phyloP scores from a whole-genome alignment of 495 filamentous ascomycete genomes.

The Hypoxylon cercidicola region DNA sequence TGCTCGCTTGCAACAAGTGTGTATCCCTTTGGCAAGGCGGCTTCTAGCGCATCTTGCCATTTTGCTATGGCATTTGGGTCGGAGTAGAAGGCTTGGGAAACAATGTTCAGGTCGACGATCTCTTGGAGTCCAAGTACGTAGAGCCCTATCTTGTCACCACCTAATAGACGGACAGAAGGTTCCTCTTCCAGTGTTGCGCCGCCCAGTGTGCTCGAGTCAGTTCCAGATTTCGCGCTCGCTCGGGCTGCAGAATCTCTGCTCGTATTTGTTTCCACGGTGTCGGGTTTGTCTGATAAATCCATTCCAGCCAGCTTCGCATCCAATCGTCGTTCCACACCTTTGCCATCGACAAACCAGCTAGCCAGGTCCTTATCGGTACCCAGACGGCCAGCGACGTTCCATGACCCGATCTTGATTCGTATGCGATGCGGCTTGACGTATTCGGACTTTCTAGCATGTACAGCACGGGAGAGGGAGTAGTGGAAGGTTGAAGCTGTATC shows the following conservation, averaged over 20 bases:
- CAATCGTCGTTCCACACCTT: constrained; percentile 62
- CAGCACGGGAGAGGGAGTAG: constrained; percentile 61
- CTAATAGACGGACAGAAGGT: constrained; percentile 49
- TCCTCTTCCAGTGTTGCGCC: constrained; percentile 46
- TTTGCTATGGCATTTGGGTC: constrained; percentile 75
- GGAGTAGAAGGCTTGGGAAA: constrained; percentile 69
- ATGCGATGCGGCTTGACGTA: constrained; percentile 77
- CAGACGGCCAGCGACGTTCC: constrained; percentile 90
- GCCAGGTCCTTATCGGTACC: constrained; percentile 87
- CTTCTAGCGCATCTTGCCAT: constrained; percentile 79
- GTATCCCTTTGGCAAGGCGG: constrained; percentile 81
- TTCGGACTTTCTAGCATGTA: constrained; percentile 78
- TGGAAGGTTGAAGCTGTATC: constrained; percentile 49
- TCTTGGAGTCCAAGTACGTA: constrained; percentile 94
- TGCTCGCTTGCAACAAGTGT: constrained; percentile 80
- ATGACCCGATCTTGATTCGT: constrained; percentile 86
- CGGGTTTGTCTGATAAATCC: constrained; percentile 49
- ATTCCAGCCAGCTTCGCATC: constrained; percentile 67
- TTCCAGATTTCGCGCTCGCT: constrained; percentile 44
- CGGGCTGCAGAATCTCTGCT: constrained; percentile 23
- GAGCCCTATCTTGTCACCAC: constrained; percentile 76
- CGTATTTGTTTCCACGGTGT: constrained; percentile 25
- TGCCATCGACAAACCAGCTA: constrained; percentile 83
- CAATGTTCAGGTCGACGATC: constrained; percentile 83
- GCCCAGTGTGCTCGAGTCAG: constrained; percentile 57